Base-by-base conservation (phyloP, 176 grass and related monocot species). In the Puya raimondii region DNA sequence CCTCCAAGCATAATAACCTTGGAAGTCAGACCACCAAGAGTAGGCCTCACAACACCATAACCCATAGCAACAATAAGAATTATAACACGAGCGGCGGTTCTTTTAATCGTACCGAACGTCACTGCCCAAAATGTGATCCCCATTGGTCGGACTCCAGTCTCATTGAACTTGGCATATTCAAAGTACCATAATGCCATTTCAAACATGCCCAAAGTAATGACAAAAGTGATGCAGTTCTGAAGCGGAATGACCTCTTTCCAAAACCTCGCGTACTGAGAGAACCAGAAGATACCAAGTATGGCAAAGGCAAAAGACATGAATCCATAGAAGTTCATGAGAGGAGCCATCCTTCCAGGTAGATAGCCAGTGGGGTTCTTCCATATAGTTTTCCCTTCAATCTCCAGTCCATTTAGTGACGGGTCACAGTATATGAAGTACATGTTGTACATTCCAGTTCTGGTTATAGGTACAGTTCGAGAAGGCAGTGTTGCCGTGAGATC, bases 101-200 rank as follows among this genome's bases (percentile, higher is more conserved):
- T 90, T 74, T 99, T 99, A 49, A 99, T 59, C 50, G 87, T 86
- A 71, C 94, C 94, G 70, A 91, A 99, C 1, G 89, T 93, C 70
- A 99, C 94, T 56, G 94, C 94, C 94, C 94, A 99, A 83, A 99
- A 99, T 25, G 94, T 99, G 56, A 89, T 99, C 13, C 85, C 94
- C 49, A 86, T 91, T 59, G 94, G 87, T 48, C 94, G 69, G 25
- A 91, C 66, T 63, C 94, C 94, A 74, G 94, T 88, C 64, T 93
- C 82, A 64, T 88, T 88, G 78, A 99, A 99, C 67, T 99, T 90
- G 17, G 87, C 94, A 91, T 91, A 99, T 61, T 99, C 94, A 65
- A 99, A 99, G 80, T 91, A 99, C 90, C 95, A 99, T 50, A 93
- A 84, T 73, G 95, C 80, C 90, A 90, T 99, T 79, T 99, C 95